Evolutionary conservation across 2,329 filamentous ascomycete species (phyloP).

Genomic region (Xylaria sp.): DNA sequence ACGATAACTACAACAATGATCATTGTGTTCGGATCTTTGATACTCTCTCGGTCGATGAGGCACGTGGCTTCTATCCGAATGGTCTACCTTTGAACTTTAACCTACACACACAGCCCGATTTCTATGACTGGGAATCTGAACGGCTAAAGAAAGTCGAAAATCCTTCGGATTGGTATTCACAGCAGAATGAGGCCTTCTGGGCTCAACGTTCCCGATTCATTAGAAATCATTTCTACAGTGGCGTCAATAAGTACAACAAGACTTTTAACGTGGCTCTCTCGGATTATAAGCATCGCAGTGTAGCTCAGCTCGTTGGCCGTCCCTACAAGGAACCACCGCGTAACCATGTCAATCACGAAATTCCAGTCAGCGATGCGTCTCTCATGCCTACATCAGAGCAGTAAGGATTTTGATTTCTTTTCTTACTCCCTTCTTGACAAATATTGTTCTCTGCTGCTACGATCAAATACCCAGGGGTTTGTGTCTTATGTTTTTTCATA

Average conservation of each 20-base stretch:
- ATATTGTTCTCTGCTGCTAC: not conserved
- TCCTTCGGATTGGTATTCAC: constrained; percentile 25
- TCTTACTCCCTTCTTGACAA: too few species aligned
- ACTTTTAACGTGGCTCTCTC: constrained; percentile 47
- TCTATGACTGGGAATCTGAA: constrained; percentile 44
- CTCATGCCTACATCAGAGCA: constrained; percentile 54
- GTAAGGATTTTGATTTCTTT: constrained; percentile 17
- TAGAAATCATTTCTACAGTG: constrained; percentile 55
- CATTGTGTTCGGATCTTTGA: constrained; percentile 44
- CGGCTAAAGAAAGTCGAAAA: constrained; percentile 28
- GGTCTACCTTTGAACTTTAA: constrained; percentile 50
- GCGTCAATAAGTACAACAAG: constrained; percentile 52
- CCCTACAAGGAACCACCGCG: constrained; percentile 53
- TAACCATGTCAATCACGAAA: constrained; percentile 41
- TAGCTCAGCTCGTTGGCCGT: constrained; percentile 51
- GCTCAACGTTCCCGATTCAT: constrained; percentile 48
- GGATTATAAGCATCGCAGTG: constrained; percentile 48
- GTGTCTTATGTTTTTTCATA: not conserved
- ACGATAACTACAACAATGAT: not conserved
- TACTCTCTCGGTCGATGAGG: constrained; percentile 47
- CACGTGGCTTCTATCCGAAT: constrained; percentile 48
- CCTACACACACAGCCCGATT: constrained; percentile 26
- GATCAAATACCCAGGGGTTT: not conserved
- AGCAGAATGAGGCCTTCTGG: constrained; percentile 41
- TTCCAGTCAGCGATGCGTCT: constrained; percentile 55